Percentiles rank a stretch among this genome's conserved stretches.
Conservation (phyloP, 352 stramenopile genomes). For the Phytopythium ostracodes region DNA sequence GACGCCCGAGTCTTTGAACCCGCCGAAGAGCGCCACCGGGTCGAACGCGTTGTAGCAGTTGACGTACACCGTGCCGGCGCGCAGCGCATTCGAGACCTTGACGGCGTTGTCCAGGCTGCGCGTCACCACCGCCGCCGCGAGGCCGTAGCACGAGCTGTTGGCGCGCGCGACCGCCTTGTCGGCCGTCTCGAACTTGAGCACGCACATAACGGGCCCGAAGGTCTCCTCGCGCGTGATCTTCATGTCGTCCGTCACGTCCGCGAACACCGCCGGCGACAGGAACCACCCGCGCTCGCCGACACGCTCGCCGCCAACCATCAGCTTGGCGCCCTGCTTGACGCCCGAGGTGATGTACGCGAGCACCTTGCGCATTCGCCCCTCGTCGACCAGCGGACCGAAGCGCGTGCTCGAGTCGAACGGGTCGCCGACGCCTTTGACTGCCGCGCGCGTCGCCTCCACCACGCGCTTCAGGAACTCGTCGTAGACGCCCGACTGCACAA, state of each 20-base stretch:
- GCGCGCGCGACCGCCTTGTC: constrained; percentile 84
- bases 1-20: constrained; percentile 71
- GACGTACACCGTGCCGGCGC: constrained; percentile 91
- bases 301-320: constrained; percentile 73
- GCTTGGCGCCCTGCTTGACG: constrained; percentile 70
- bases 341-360: constrained; percentile 68
- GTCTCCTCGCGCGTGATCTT: constrained; percentile 88
- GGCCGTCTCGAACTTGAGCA: constrained; percentile 84
- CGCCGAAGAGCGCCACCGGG: constrained; percentile 64
- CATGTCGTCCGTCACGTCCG: constrained; percentile 66
- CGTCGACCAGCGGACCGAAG: constrained; percentile 55
- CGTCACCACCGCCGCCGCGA: constrained; percentile 87
- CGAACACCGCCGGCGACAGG: constrained; percentile 91
- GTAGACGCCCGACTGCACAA: constrained; percentile 80
- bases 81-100: constrained; percentile 81
- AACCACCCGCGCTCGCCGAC: constrained; percentile 76
- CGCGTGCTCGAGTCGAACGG: constrained; percentile 35
- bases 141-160: constrained; percentile 84
- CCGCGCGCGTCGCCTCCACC: constrained; percentile 41
- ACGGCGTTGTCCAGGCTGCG: constrained; percentile 78
- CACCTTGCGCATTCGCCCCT: constrained; percentile 71
- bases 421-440: constrained; percentile 37
- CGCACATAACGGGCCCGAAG: constrained; percentile 84
- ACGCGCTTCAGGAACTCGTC: constrained; percentile 72
- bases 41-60: constrained; percentile 92